Evolutionary conservation across 1,284 basidiomycete genomes (phyloP).

Genomic region (Mycena citricolor): DNA sequence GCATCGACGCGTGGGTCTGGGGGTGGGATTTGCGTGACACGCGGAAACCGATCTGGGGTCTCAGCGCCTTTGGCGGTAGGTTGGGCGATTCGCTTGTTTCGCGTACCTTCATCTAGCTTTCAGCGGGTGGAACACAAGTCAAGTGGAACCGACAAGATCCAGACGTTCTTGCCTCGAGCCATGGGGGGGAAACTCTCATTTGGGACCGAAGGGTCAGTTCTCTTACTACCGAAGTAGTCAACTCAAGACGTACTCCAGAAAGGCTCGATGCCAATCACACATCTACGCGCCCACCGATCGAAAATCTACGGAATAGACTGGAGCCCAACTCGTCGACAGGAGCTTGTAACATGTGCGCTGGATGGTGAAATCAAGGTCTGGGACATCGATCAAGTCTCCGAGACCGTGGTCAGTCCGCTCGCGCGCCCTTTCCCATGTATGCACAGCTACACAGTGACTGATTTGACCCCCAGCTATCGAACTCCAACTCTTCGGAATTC

Average conservation of each 20-base stretch:
- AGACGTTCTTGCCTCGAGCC: constrained; percentile 85
- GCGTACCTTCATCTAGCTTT: constrained; percentile 1
- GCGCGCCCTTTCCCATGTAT: too few species aligned
- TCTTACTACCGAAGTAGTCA: neutral
- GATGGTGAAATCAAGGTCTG: constrained; percentile 87
- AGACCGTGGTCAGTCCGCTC: too few species aligned
- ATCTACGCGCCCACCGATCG: constrained; percentile 77
- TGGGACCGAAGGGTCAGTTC: constrained; percentile 79
- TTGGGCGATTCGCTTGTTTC: neutral
- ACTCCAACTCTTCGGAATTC: too few species aligned
- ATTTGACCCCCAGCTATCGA: too few species aligned
- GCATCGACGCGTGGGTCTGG: constrained; percentile 74
- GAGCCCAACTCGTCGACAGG: constrained; percentile 72
- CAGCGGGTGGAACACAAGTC: constrained; percentile 88
- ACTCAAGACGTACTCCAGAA: constrained; percentile 49
- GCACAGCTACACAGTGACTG: too few species aligned
- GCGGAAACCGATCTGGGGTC: constrained; percentile 65
- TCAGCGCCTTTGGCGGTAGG: constrained; percentile 75
- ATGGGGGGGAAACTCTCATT: constrained; percentile 78
- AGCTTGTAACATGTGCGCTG: constrained; percentile 88
- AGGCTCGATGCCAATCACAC: constrained; percentile 81
- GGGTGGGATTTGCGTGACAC: constrained; percentile 81
- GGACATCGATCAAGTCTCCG: too few species aligned
- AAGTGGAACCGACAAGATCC: constrained; percentile 92
- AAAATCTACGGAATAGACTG: constrained; percentile 97